Evolutionary conservation across 129 eudicot species (phyloP).

Genomic region (Mikania micrantha): DNA sequence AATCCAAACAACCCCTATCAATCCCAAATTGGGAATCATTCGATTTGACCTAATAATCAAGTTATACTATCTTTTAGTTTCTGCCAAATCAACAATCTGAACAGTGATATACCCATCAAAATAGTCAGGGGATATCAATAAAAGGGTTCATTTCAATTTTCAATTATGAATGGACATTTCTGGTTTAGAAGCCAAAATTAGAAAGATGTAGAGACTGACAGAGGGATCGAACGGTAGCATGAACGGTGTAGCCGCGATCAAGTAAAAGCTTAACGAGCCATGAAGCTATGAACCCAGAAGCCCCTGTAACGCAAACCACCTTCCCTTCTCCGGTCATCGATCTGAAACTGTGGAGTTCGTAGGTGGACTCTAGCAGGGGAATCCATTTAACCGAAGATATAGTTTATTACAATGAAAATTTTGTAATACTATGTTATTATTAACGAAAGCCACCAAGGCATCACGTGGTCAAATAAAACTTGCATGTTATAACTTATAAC

Average conservation of each 20-base stretch:
- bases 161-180: no score
- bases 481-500: no score
- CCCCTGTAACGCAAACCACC: slow-evolving; percentile 54
- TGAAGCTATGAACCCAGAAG: slow-evolving; percentile 58
- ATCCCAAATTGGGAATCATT: background rate
- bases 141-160: background rate
- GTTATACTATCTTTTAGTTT: background rate
- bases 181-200: background rate
- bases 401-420: no score
- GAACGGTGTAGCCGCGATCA: slow-evolving; percentile 47
- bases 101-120: background rate
- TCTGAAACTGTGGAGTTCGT: background rate
- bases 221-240: slow-evolving; percentile 38
- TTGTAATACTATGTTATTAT: no score
- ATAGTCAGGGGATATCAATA: background rate
- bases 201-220: slow-evolving; percentile 10
- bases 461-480: no score
- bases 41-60: background rate
- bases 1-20: background rate
- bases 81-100: no score
- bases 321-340: slow-evolving; percentile 33
- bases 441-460: no score
- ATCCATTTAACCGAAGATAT: no score
- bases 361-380: background rate
- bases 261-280: slow-evolving; percentile 51